These are phyloP conservation scores for Suhomyces vadensis DNA, from an alignment of 805 yeast species.

Conservation along the genomic window DNA sequence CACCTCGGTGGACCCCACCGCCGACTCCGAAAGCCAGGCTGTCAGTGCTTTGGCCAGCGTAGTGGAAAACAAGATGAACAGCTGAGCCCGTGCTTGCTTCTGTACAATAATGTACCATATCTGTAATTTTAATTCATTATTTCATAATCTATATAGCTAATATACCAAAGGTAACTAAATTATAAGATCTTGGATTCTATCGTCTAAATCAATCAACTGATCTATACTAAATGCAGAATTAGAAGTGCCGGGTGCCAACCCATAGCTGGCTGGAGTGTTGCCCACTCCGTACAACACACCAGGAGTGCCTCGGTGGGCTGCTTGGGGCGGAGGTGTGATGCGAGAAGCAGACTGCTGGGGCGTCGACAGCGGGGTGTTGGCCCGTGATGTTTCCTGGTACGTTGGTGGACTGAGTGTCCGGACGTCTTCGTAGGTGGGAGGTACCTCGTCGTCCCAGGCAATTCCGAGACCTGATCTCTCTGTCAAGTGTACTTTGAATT, in stretches of 20 bases:
- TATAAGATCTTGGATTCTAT: constrained; percentile 34
- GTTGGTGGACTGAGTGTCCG: constrained; percentile 84
- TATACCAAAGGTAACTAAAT: no score
- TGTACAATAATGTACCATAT: constrained; percentile 5
- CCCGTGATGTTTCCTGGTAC: constrained; percentile 40
- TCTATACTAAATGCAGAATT: constrained; percentile 23
- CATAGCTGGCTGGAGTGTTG: constrained; percentile 38
- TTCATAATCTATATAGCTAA: background rate
- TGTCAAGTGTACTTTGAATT: constrained; percentile 77
- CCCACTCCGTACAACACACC: constrained; percentile 47
- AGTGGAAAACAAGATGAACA: constrained; percentile 12
- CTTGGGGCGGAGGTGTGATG: constrained; percentile 13
- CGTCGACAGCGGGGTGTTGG: constrained; percentile 26
- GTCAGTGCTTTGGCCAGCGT: constrained; percentile 15
- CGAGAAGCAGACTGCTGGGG: constrained; percentile 8
- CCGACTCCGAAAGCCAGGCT: constrained; percentile 12
- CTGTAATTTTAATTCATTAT: background rate
- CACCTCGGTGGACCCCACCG: background rate
- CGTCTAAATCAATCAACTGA: constrained; percentile 31
- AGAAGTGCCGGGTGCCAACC: constrained; percentile 9
- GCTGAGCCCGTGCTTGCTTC: background rate
- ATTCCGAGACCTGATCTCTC: constrained; percentile 95
- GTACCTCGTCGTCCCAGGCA: constrained; percentile 99
- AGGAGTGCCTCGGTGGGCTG: constrained; percentile 25
- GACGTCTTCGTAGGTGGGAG: constrained; percentile 91